Percentiles rank a stretch among this genome's conserved stretches.
Conservation (phyloP, 306 rosid species). For the Astragalus membranaceus region DNA sequence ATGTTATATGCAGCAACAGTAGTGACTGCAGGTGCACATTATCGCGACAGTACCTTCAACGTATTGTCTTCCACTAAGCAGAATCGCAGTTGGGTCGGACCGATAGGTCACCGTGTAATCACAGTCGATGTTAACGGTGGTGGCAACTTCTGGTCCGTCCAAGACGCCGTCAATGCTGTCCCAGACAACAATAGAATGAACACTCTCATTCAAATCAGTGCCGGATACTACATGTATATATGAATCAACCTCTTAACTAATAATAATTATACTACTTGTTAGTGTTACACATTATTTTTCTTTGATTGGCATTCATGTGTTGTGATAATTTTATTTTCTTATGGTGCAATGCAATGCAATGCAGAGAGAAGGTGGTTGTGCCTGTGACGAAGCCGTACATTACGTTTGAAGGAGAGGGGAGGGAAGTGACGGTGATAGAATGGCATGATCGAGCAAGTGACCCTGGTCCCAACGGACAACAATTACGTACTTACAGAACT, state of each 20-base stretch:
- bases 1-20: conserved; percentile 20
- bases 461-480: conserved; percentile 83
- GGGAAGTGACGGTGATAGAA: conserved; percentile 67
- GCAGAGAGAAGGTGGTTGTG: conserved; percentile 86
- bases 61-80: conserved; percentile 3
- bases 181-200: conserved; percentile 52
- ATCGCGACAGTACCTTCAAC: background rate
- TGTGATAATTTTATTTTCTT: background rate
- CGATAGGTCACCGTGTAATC: conserved; percentile 51
- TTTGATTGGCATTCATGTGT: background rate
- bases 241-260: background rate
- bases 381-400: conserved; percentile 78
- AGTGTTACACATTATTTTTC: background rate
- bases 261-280: no score
- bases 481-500: conserved; percentile 76
- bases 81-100: conserved; percentile 55
- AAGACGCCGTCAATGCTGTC: conserved; percentile 65
- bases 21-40: background rate
- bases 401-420: conserved; percentile 75
- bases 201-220: conserved; percentile 51
- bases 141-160: conserved; percentile 57
- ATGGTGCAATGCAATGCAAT: background rate
- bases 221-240: conserved; percentile 68
- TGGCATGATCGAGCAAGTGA: conserved; percentile 93
- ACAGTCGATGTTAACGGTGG: conserved; percentile 55